A percentile compares a stretch with the other conserved stretches of the same genome.
These are phyloP conservation scores for Calvatia gigantea DNA, from an alignment of 768 basidiomycete species.

Conservation along the genomic window DNA sequence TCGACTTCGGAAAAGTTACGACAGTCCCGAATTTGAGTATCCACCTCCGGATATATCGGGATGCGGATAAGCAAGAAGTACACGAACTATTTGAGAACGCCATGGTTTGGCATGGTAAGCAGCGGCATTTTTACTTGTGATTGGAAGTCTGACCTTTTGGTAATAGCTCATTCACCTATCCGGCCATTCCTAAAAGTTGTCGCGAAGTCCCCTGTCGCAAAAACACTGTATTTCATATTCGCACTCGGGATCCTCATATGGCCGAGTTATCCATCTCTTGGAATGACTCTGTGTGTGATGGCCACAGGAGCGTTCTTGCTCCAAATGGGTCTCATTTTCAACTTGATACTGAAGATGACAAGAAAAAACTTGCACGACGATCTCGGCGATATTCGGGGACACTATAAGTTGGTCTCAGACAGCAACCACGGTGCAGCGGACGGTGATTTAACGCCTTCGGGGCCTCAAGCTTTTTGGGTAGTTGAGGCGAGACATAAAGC, in stretches of 20 bases:
- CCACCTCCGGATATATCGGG: neutral
- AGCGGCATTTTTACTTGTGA: neutral
- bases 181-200: neutral
- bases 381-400: neutral
- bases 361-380: neutral
- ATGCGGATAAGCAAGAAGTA: neutral
- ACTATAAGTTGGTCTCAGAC: neutral
- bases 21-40: conserved; percentile 1
- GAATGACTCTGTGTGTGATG: neutral
- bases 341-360: neutral
- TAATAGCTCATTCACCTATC: neutral
- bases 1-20: neutral
- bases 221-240: neutral
- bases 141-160: neutral
- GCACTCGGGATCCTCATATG: neutral
- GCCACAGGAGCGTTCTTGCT: neutral
- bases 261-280: neutral
- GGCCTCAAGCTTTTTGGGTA: neutral
- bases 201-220: neutral
- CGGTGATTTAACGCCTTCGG: neutral
- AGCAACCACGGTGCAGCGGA: neutral
- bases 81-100: neutral
- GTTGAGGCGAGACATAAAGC: neutral
- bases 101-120: conserved; percentile 1
- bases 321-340: neutral